Evolutionary conservation across 441 rosid genomes (phyloP).

Genomic region (Kokia cookei): DNA sequence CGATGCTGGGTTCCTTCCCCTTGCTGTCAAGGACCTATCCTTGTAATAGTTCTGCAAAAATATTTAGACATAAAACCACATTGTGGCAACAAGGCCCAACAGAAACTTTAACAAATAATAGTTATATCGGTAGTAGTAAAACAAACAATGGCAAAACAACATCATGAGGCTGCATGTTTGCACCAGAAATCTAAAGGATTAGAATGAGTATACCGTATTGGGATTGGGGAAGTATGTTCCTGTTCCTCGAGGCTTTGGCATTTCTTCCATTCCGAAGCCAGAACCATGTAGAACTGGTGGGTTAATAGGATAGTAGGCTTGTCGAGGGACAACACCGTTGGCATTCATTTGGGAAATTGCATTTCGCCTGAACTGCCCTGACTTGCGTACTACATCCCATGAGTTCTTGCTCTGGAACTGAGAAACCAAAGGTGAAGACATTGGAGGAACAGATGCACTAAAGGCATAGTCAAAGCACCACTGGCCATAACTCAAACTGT

Average conservation of each 20-base stretch:
- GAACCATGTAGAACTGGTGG: slow-evolving; percentile 37
- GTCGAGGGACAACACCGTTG: slow-evolving; percentile 40
- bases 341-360: slow-evolving; percentile 29
- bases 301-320: slow-evolving; percentile 38
- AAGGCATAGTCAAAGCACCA: slow-evolving; percentile 37
- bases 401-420: slow-evolving; percentile 45
- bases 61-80: slow-evolving; percentile 12
- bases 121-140: not conserved
- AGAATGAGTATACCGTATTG: slow-evolving; percentile 45
- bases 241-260: slow-evolving; percentile 70
- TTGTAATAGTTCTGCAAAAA: slow-evolving; percentile 74
- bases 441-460: slow-evolving; percentile 30
- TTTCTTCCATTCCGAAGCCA: slow-evolving; percentile 52
- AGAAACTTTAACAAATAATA: not conserved
- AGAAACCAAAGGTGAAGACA: slow-evolving; percentile 28
- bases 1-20: slow-evolving; percentile 47
- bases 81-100: slow-evolving; percentile 11
- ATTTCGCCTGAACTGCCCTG: slow-evolving; percentile 41
- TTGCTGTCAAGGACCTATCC: slow-evolving; percentile 35
- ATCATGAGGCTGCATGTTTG: not conserved
- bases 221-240: slow-evolving; percentile 79
- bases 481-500: slow-evolving; percentile 38
- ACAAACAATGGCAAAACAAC: not conserved
- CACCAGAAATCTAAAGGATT: slow-evolving; percentile 1
- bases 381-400: slow-evolving; percentile 51